A percentile compares a stretch with the other conserved stretches of the same genome.
Evolutionary conservation across 1,284 basidiomycete species (phyloP).

Genomic region (Macrocystidia cucumis): DNA sequence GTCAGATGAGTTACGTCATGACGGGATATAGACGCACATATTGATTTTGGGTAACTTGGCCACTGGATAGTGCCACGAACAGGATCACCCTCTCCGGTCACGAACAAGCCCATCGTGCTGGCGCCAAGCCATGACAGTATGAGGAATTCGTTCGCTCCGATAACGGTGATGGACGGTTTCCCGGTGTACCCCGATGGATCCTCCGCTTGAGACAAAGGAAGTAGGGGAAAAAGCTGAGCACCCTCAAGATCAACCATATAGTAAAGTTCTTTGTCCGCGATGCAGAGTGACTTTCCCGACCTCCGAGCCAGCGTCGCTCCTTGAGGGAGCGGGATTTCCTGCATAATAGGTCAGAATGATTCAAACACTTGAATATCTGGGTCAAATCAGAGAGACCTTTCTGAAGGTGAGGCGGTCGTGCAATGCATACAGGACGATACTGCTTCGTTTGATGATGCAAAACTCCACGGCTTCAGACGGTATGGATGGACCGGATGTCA

Average conservation of each 20-base stretch:
- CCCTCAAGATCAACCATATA: conserved; percentile 71
- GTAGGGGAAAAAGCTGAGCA: conserved; percentile 58
- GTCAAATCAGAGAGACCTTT: conserved; percentile 35
- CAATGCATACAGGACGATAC: conserved; percentile 62
- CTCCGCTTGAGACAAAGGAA: conserved; percentile 69
- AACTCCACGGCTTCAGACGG: conserved; percentile 61
- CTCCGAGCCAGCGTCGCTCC: conserved; percentile 59
- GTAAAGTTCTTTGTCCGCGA: conserved; percentile 69
- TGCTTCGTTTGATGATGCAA: conserved; percentile 67
- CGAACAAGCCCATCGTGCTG: conserved; percentile 77
- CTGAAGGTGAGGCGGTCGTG: conserved; percentile 52
- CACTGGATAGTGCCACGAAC: conserved; percentile 85
- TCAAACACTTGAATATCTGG: conserved; percentile 1
- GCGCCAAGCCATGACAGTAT: conserved; percentile 71
- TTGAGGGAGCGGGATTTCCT: conserved; percentile 79
- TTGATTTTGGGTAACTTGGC: conserved; percentile 67
- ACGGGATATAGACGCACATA: conserved; percentile 67
- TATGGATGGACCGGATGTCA: conserved; percentile 26
- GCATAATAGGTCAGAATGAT: background rate
- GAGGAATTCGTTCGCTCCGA: conserved; percentile 74
- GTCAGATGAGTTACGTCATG: too few relatives aligned
- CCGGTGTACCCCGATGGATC: conserved; percentile 32
- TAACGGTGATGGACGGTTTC: conserved; percentile 70
- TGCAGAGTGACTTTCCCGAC: conserved; percentile 60
- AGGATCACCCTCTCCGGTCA: conserved; percentile 80